Evolutionary conservation across 2,329 filamentous ascomycete genomes (phyloP).

Genomic region (Penicillium sp.): DNA sequence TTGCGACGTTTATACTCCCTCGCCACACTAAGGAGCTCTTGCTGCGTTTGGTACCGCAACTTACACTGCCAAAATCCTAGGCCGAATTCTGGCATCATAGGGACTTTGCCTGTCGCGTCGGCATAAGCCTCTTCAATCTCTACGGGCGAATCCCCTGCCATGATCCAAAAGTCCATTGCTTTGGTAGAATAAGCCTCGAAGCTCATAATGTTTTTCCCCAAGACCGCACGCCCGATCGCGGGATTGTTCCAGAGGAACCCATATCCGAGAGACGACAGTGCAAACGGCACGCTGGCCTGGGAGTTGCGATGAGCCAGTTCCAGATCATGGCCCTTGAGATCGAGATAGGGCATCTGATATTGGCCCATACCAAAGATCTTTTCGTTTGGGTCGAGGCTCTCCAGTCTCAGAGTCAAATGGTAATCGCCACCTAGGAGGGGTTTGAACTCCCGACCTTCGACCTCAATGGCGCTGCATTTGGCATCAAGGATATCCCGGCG

Average conservation of each 20-base stretch:
- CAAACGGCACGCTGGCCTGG: conserved; percentile 64
- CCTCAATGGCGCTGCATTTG: background rate
- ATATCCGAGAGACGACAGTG: conserved; percentile 60
- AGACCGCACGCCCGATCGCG: conserved; percentile 58
- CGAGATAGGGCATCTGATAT: conserved; percentile 62
- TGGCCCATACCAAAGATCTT: conserved; percentile 67
- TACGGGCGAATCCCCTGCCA: conserved; percentile 56
- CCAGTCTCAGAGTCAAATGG: background rate
- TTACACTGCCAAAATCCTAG: conserved; percentile 70
- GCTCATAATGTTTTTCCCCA: conserved; percentile 61
- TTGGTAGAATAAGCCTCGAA: conserved; percentile 62
- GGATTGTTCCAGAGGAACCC: conserved; percentile 68
- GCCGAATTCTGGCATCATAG: conserved; percentile 68
- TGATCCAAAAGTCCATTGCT: conserved; percentile 63
- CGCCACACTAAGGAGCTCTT: conserved; percentile 61
- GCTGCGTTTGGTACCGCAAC: conserved; percentile 64
- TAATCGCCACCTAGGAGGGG: background rate
- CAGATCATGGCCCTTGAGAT: conserved; percentile 62
- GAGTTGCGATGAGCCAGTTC: conserved; percentile 67
- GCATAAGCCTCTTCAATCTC: conserved; percentile 60
- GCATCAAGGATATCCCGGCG: conserved; percentile 51
- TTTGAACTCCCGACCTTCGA: background rate
- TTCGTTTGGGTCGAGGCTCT: conserved; percentile 49
- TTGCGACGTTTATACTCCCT: conserved; percentile 57
- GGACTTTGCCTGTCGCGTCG: conserved; percentile 57